Evolutionary conservation across 257 asterid genomes (phyloP), one percentile per base, ranked within the genome.

Genomic region (Sherardia arvensis): DNA sequence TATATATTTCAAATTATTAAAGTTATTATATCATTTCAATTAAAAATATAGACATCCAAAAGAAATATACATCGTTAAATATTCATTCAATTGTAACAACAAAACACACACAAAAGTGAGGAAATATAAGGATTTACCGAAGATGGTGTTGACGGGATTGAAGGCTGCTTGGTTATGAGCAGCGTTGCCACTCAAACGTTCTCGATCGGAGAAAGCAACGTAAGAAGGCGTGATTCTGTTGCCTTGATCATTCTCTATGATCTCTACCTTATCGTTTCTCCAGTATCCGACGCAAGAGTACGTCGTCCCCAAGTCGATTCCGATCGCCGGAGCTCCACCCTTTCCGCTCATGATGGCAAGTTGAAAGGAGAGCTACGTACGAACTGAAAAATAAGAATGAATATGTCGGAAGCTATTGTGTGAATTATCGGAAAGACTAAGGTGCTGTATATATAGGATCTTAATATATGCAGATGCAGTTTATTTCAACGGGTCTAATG

Each of bases 91-190:
- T n/a, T n/a, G n/a, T n/a, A n/a, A n/a, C n/a, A n/a, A n/a, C n/a
- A n/a, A n/a, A n/a, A n/a, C n/a, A n/a, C n/a, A n/a, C n/a, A n/a
- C n/a, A n/a, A n/a, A n/a, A n/a, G n/a, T n/a, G 40, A 34, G 9
- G 43, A 10, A 8, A 36, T 1, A 7, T 5, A 4, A 47, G 22
- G 4, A 47, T 0, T 48, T 49, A 49, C 56, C 56, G 26, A 49
- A 49, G n/a, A 55, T 12, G 60, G 60, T 55, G 60, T 54, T 54
- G 33, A 54, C 6, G 33, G 60, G 33, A 54, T 54, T 54, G 2
- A 54, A 26, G 1, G 33, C 33, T 11, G 6, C n/a, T 4, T 55
- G 32, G 32, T 55, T 55, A 34, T 23, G 12, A 55, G 60, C 34
- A 0, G 60, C 60, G 12, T 55, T 14, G 0, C 60, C 60, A 25